Evolutionary conservation across 768 basidiomycete genomes (phyloP), one percentile per base, ranked within the genome.

Genomic region (Naematelia aurantialba): DNA sequence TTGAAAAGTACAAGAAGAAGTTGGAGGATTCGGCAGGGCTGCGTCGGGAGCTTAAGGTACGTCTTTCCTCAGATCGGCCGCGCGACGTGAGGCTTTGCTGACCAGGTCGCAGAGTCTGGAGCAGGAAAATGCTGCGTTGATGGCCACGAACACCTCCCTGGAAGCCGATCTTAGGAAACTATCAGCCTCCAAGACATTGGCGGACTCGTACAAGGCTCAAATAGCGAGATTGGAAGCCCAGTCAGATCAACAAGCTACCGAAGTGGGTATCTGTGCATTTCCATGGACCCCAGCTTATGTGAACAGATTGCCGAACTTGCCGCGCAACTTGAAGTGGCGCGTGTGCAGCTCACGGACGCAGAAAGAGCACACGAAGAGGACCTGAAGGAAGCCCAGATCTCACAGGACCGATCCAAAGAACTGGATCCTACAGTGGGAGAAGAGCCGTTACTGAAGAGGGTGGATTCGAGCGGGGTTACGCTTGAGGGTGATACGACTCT

Each of bases 1-100:
- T 96, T 84, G 92, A 97, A 78, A 99, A 98, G 77, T 93, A 97
- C 78, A 94, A 93, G 80, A 93, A 90, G 82, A 99, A 98, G 78
- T 82, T 98, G 1, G 94, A 97, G 69, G 96, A 97, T 74, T 85
- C 88, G 3, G 91, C 89, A 13, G 90, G 94, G 63, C 66, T 74
- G 24, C 68, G 70, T 25, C 58, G 79, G 42, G 72, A 75, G 48
- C 59, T 81, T 54, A 78, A 80, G 65, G 80, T 80, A 47, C 27
- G 74, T 52, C n/a, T 45, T 47, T 8, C 8, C 17, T 39, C 8
- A 39, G 8, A n/a, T n/a, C n/a, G n/a, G n/a, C n/a, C n/a, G 3
- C 17, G 26, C 49, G 10, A 4, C 27, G 3, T 45, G 17, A 50
- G 30, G 4, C 17, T 50, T 44, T 59, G 34, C 25, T 25, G 5